phyloP scores from a whole-genome alignment of 345 rosid genomes.

The Carallia pectinifolia region DNA sequence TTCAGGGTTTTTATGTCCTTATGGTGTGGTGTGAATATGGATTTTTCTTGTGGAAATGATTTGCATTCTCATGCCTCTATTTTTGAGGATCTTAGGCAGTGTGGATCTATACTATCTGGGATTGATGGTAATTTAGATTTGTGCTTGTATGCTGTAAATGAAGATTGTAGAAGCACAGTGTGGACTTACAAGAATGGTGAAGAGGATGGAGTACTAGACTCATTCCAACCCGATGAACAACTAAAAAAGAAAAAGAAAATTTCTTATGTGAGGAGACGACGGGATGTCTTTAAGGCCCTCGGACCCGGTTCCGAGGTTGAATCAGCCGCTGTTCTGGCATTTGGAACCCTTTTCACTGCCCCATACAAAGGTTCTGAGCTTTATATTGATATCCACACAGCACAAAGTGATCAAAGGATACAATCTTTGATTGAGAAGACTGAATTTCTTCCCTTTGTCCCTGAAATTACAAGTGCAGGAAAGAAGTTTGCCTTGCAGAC shows the following conservation, averaged over 20 bases:
- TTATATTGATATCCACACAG: constrained; percentile 55
- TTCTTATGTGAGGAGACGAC: constrained; percentile 58
- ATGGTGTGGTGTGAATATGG: constrained; percentile 58
- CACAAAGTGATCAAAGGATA: constrained; percentile 42
- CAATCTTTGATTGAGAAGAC: constrained; percentile 58
- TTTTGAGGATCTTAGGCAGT: constrained; percentile 56
- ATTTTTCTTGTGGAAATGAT: constrained; percentile 42
- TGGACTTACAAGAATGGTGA: constrained; percentile 66
- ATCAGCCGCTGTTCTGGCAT: constrained; percentile 59
- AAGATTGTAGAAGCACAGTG: constrained; percentile 83
- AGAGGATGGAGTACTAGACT: constrained; percentile 57
- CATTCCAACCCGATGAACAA: constrained; percentile 77
- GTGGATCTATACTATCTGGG: constrained; percentile 69
- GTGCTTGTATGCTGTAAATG: constrained; percentile 66
- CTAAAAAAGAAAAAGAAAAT: constrained; percentile 74
- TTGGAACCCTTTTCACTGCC: constrained; percentile 85
- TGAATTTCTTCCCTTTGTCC: constrained; percentile 70
- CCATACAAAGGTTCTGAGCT: constrained; percentile 75
- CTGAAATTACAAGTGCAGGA: constrained; percentile 60
- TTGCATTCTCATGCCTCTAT: constrained; percentile 25
- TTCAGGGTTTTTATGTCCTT: constrained; percentile 71
- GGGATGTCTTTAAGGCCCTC: constrained; percentile 57
- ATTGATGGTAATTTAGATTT: constrained; percentile 51
- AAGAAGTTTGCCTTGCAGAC: constrained; percentile 53
- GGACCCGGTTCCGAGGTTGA: constrained; percentile 78